Base-by-base conservation (phyloP, 495 filamentous ascomycete genomes). In the Elasticomyces elasticus region DNA sequence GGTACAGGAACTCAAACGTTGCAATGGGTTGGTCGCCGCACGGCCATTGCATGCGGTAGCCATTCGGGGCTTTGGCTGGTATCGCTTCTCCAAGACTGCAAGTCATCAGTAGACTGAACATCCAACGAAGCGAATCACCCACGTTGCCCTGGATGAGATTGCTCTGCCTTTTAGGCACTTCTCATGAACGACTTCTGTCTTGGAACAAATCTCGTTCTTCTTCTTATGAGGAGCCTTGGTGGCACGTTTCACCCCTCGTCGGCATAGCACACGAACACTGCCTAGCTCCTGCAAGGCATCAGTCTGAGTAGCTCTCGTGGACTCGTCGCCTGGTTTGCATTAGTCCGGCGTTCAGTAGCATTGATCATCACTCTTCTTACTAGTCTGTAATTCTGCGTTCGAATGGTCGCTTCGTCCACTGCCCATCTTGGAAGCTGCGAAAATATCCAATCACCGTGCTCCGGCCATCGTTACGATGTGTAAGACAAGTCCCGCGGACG, bases 131-230 rank as follows among this genome's bases (percentile, higher is more conserved):
- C 7, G 19, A 11, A 45, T 12, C 15, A 54, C 51, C 51, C 23
- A 59, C 56, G 26, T n/a, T 1, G 50, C 47, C 22, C 28, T 23
- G 1, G 26, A 26, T 5, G 61, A 60, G 26, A 63, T 53, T 0
- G 61, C 52, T n/a, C 54, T 58, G 5, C 61, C 61, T 41, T 63
- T 63, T 17, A 63, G 46, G 13, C 19, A 19, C 44, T 63, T 63
- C 33, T 63, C 57, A 1, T 57, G 45, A 26, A 57, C 13, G 12
- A 13, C 37, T 49, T 3, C 12, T 2, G 7, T 33, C 30, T 33
- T 33, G 30, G 30, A 5, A 11, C 44, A 5, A 35, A 19, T 9
- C 17, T 42, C 50, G 5, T 20, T 17, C 25, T 26, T 17, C n/a
- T n/a, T n/a, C n/a, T n/a, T n/a, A n/a, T n/a, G n/a, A n/a, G n/a